Evolutionary conservation across 495 filamentous ascomycete genomes (phyloP), one percentile per base, ranked within the genome.

Genomic region (Parachaetomium inaequale): DNA sequence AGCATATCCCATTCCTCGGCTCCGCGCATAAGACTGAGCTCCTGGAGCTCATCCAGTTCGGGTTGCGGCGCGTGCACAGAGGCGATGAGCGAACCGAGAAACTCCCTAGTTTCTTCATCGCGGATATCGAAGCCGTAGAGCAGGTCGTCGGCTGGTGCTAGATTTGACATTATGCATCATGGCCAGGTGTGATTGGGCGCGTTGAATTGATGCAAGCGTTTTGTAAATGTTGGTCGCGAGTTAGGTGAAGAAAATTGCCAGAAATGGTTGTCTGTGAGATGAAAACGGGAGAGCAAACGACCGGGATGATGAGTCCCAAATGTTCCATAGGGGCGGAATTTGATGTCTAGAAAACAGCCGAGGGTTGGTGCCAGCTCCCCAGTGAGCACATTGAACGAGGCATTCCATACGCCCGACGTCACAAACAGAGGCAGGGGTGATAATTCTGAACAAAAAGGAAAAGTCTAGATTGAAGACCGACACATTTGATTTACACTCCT

Each of bases 401-500:
- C 26, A 31, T 29, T 46, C 43, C 43, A 46, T 26, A 49, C 1
- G 3, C 12, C 15, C 38, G 38, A 17, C 2, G 12, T 14, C 45
- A 26, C 23, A 14, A 11, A 23, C 38, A 19, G 19, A 3, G 11
- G 19, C 42, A 10, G 8, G 7, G 15, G 15, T 10, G 36, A 21
- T 19, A 29, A 28, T 55, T 40, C 40, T 54, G 46, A 55, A 63
- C 23, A 38, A 52, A 34, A 46, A 59, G 42, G 28, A 63, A 51
- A 68, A 62, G 68, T 72, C 70, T 69, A 72, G 66, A 70, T 73
- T 72, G 64, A 66, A n/a, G 65, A 71, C 69, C 66, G 51, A 61
- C 66, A 73, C 61, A 68, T 56, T 72, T 73, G 71, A 73, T 75
- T 73, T 73, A 75, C 72, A 75, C 71, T 71, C 67, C 67, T 63